Base-by-base conservation (phyloP, 139 green algal genomes). In the Bryopsis sp. region DNA sequence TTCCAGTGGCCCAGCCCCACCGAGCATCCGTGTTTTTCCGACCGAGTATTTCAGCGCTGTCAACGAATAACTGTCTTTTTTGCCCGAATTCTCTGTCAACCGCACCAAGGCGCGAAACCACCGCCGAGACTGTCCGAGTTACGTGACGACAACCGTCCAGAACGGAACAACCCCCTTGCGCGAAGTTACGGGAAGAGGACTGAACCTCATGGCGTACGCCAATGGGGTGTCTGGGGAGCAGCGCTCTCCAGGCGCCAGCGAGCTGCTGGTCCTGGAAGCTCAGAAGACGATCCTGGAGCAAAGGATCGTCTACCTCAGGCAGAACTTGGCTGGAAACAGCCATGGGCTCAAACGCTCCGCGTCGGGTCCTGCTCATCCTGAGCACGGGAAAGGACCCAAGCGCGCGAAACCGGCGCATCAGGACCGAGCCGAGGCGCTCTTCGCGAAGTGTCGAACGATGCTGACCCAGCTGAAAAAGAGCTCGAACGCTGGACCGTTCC, bases 391-490 rank as follows among this genome's bases (percentile, higher is more conserved):
- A 35, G n/a, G 38, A 31, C 35, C 62, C 8, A 54, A 54, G 26
- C 8, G 8, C 11, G 62, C 19, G 15, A 69, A 28, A 35, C 7
- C 19, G 35, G 8, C 35, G 59, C 6, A 43, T 47, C 59, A 24
- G 32, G 39, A 8, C 39, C 37, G 35, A 11, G 43, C 37, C 5
- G 62, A 69, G 35, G 62, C 48, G 3, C 39, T 54, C 35, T 54
- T 69, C 38, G 43, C 15, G 7, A 6, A 69, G 37, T 69, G 62
- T 54, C 37, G 62, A 5, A 69, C 48, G 37, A 31, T 69, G 8
- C n/a, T 69, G 62, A 58, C 35, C 6, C 37, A 69, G 62, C 37
- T 69, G 34, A 69, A 69, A 36, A 54, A 57, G 37, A 50, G 54
- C 22, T 57, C 7, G 11, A 54, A 50, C 32, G 22, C 38, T 11